Evolutionary conservation across 345 rosid genomes (phyloP), one percentile per base, ranked within the genome.

Genomic region (Angophora floribunda): DNA sequence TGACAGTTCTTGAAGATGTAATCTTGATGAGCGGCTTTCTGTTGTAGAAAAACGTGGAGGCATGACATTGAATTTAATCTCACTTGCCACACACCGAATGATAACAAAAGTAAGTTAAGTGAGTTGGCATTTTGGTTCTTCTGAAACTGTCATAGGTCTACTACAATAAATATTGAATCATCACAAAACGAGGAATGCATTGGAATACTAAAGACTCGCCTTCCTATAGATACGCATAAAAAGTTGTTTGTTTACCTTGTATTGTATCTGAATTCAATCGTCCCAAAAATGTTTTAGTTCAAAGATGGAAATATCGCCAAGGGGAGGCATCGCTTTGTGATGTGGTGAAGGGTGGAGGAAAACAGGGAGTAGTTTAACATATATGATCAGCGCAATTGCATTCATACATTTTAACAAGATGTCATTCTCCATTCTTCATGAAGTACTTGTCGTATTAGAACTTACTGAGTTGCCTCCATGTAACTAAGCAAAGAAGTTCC

Each of bases 21-120:
- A 93, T 91, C 91, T 92, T 94, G 86, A 93, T 92, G 16, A 87
- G 86, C 24, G 94, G 95, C 59, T 90, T 89, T 86, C 94, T 94
- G 91, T 36, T 45, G 50, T 47, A 14, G 52, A 52, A 61, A 88
- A 88, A 85, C 6, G 45, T 28, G n/a, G 52, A 85, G 86, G 30
- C 47, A 4, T 41, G 59, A 36, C 51, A 45, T 19, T 70, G 47
- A 87, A 85, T 85, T 85, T 85, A 75, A 36, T 75, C 26, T 36
- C 13, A 19, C 82, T 17, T 75, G 82, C 82, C 82, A 75, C 49
- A 36, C 49, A 36, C 26, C 7, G 13, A 70, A 70, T 41, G 49
- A 70, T 41, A 44, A 70, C 80, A 9, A 17, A 36, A 36, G 82
- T 17, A 47, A 75, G 47, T 75, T 17, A 75, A 36, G 22, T 9